A percentile compares a stretch with the other conserved stretches of the same genome.
These are phyloP conservation scores for Rhinocladiella mackenziei DNA, from an alignment of 2,329 filamentous ascomycete species.

Conservation along the genomic window DNA sequence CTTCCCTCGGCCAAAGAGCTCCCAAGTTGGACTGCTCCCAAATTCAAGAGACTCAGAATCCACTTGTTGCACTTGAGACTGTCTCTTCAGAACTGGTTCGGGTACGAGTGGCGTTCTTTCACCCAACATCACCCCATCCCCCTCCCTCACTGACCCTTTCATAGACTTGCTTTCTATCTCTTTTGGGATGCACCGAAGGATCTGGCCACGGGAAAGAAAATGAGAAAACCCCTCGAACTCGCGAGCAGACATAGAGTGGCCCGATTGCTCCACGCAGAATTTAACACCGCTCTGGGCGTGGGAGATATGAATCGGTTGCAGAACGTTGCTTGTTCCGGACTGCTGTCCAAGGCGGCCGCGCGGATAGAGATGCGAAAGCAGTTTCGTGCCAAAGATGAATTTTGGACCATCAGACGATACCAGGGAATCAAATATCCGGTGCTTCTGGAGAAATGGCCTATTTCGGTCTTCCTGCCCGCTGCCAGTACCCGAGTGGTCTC, in stretches of 20 bases:
- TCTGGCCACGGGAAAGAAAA: slow-evolving; percentile 17
- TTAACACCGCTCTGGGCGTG: slow-evolving; percentile 47
- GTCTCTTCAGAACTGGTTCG: neutral
- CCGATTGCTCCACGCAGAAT: slow-evolving; percentile 39
- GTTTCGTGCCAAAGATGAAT: slow-evolving; percentile 1
- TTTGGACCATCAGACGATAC: slow-evolving; percentile 19
- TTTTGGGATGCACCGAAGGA: slow-evolving; percentile 15
- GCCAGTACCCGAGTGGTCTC: slow-evolving; percentile 38
- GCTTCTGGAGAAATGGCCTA: slow-evolving; percentile 28
- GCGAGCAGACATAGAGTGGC: slow-evolving; percentile 9
- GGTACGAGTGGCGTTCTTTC: neutral
- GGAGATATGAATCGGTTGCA: slow-evolving; percentile 37
- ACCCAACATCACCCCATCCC: neutral
- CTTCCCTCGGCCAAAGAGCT: slow-evolving; percentile 12
- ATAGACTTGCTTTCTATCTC: slow-evolving; percentile 22
- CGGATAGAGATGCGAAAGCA: slow-evolving; percentile 36
- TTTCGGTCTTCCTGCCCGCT: slow-evolving; percentile 34
- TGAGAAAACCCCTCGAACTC: slow-evolving; percentile 14
- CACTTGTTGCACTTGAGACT: neutral
- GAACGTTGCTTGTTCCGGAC: slow-evolving; percentile 39
- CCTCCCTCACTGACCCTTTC: neutral
- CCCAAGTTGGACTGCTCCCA: slow-evolving; percentile 8
- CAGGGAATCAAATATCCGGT: slow-evolving; percentile 35
- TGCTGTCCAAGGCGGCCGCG: slow-evolving; percentile 34
- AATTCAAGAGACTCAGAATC: slow-evolving; percentile 8